phyloP scores from a whole-genome alignment of 2,329 filamentous ascomycete genomes.

The Clarireedia monteithiana region DNA sequence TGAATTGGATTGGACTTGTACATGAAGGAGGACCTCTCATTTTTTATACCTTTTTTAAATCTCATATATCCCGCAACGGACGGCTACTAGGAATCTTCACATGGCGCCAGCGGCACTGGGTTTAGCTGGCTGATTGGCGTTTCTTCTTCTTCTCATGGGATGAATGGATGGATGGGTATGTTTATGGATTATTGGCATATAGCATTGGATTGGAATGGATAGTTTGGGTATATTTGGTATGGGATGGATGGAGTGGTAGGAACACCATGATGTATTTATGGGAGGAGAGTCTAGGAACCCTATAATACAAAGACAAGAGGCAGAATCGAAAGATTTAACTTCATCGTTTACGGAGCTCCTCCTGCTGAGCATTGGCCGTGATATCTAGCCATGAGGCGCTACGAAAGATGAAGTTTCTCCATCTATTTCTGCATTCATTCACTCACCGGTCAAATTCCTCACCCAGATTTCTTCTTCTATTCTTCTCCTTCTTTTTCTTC shows the following conservation, averaged over 20 bases:
- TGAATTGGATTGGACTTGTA: neutral
- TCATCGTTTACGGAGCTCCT: too few relatives aligned
- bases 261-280: neutral
- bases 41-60: neutral
- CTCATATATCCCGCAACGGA: conserved; percentile 8
- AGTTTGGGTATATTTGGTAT: neutral
- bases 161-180: neutral
- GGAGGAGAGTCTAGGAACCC: too few relatives aligned
- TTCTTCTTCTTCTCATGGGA: neutral
- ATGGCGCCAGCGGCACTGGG: neutral
- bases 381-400: too few relatives aligned
- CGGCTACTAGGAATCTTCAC: neutral
- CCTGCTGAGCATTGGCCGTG: too few relatives aligned
- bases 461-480: too few relatives aligned
- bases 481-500: too few relatives aligned
- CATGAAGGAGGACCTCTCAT: neutral
- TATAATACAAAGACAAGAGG: too few relatives aligned
- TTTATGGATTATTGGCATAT: neutral
- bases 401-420: too few relatives aligned
- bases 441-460: too few relatives aligned
- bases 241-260: neutral
- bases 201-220: neutral
- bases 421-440: too few relatives aligned
- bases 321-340: too few relatives aligned
- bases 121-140: neutral